Evolutionary conservation across 495 filamentous ascomycete species (phyloP).

Genomic region (Cercophora scortea): DNA sequence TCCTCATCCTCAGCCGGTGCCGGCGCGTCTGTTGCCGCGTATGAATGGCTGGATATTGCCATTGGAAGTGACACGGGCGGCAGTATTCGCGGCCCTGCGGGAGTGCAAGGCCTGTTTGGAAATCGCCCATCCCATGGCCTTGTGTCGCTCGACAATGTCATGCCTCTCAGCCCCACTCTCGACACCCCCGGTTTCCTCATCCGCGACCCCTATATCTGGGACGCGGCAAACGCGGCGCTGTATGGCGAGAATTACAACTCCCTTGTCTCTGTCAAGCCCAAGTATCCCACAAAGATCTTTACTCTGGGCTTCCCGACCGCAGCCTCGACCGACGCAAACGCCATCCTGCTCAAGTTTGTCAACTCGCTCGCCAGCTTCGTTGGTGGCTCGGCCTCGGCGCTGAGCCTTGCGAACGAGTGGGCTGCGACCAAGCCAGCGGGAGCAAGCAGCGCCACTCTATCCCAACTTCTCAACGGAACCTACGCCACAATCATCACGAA

Average conservation of each 20-base stretch:
- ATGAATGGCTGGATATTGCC: conserved; percentile 49
- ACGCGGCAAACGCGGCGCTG: conserved; percentile 34
- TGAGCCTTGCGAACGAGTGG: conserved; percentile 36
- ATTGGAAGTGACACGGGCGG: conserved; percentile 41
- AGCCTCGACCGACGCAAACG: conserved; percentile 18
- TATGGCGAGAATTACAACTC: conserved; percentile 38
- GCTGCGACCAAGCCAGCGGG: conserved; percentile 25
- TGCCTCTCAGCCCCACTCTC: conserved; percentile 36
- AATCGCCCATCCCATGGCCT: conserved; percentile 28
- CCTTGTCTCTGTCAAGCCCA: conserved; percentile 15
- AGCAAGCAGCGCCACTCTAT: conserved; percentile 11
- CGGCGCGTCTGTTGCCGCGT: conserved; percentile 39
- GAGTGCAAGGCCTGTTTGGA: conserved; percentile 28
- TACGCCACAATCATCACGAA: conserved; percentile 44
- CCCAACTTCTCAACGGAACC: conserved; percentile 32
- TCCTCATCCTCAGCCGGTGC: conserved; percentile 39
- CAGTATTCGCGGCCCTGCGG: conserved; percentile 29
- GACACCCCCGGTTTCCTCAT: conserved; percentile 44
- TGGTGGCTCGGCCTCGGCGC: conserved; percentile 19
- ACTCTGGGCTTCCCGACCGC: conserved; percentile 27
- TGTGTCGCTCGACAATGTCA: conserved; percentile 30
- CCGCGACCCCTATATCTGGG: conserved; percentile 40
- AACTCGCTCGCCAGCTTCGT: conserved; percentile 34
- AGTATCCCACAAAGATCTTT: conserved; percentile 38
- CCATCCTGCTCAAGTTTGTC: conserved; percentile 32